Conservation (phyloP, 805 yeast genomes). For the Monosporozyma aerobia region DNA sequence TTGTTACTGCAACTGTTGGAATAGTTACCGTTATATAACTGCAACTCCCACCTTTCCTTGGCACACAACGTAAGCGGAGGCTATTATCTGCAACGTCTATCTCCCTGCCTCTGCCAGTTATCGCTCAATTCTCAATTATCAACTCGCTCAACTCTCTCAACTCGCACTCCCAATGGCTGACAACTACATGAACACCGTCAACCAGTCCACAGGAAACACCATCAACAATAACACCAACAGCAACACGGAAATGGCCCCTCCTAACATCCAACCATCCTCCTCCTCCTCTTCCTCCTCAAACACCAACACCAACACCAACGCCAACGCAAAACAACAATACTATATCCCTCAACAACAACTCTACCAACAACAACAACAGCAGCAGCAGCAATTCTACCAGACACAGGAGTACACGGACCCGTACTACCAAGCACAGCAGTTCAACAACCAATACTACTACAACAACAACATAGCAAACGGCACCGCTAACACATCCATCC, state of each 20-base stretch:
- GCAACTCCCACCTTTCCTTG: too few species aligned
- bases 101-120: not conserved
- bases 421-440: constrained; percentile 1
- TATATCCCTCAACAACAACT: not conserved
- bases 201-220: too few species aligned
- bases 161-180: not conserved
- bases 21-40: too few species aligned
- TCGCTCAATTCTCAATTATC: not conserved
- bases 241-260: too few species aligned
- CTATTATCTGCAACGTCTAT: too few species aligned
- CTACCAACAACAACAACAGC: not conserved
- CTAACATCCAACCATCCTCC: too few species aligned
- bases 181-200: not conserved
- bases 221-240: too few species aligned
- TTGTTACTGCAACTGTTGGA: too few species aligned
- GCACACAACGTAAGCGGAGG: too few species aligned
- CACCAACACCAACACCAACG: not conserved
- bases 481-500: not conserved
- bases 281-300: not conserved
- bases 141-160: too few species aligned
- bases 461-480: constrained; percentile 1
- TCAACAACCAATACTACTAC: constrained; percentile 1
- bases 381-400: constrained; percentile 4
- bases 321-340: not conserved
- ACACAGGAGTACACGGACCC: not conserved